These are phyloP conservation scores for Globisporangium middletonii DNA, from an alignment of 352 stramenopile genomes.

Conservation along the genomic window DNA sequence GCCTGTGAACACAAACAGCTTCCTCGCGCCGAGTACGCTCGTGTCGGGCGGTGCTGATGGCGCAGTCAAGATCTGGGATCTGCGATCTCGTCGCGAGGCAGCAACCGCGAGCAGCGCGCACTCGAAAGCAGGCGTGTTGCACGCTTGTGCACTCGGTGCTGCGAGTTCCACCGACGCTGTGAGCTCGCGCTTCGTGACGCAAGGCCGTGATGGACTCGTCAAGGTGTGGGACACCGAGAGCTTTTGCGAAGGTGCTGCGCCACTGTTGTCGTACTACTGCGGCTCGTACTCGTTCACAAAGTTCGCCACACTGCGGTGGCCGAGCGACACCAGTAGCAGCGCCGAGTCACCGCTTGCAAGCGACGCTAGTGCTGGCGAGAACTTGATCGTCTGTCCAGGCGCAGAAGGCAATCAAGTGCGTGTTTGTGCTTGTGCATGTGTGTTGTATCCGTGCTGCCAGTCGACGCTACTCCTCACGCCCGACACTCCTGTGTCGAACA, in stretches of 20 bases:
- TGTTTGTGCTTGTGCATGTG: neutral
- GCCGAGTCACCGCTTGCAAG: neutral
- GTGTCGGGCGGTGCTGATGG: constrained; percentile 58
- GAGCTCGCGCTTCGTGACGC: constrained; percentile 38
- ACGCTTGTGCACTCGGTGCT: constrained; percentile 16
- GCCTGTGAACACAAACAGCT: constrained; percentile 54
- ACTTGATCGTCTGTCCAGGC: constrained; percentile 39
- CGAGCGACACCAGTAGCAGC: neutral
- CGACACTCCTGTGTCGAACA: constrained; percentile 6
- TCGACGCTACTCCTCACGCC: neutral
- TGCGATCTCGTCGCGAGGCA: constrained; percentile 49
- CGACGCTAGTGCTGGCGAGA: constrained; percentile 4
- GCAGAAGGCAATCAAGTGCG: constrained; percentile 22
- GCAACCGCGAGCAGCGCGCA: constrained; percentile 30
- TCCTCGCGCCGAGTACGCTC: constrained; percentile 30
- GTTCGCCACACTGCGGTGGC: constrained; percentile 41
- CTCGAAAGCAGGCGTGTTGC: constrained; percentile 74
- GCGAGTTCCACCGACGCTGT: constrained; percentile 4
- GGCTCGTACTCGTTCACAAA: constrained; percentile 68
- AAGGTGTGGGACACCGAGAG: constrained; percentile 50
- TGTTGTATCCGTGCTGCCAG: neutral
- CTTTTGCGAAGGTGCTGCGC: constrained; percentile 17
- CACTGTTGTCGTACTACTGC: constrained; percentile 40
- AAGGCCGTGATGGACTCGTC: constrained; percentile 68
- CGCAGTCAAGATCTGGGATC: constrained; percentile 66